Evolutionary conservation across 352 stramenopile genomes (phyloP), one percentile per base, ranked within the genome.

Genomic region (Globisporangium paddicum): DNA sequence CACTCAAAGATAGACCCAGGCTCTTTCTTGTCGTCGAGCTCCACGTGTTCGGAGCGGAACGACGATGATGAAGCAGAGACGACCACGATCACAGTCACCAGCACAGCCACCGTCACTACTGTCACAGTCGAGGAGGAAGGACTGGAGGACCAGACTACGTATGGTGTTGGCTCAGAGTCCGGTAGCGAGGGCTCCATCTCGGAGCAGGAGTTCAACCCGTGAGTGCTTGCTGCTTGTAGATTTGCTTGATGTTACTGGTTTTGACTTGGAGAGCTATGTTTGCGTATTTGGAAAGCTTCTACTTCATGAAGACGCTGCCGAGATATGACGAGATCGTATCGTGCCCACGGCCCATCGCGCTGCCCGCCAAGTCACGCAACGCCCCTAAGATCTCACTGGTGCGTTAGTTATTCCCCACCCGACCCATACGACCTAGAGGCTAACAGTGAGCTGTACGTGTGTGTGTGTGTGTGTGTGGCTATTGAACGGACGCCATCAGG

Each of bases 281-380:
- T 35, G 3, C 21, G 14, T 41, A n/a, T 59, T n/a, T n/a, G n/a
- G n/a, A n/a, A n/a, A 93, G 84, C 5, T 94, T 92, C 53, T 90
- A 79, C 48, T 94, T 94, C 58, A 94, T 94, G 69, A 94, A 94
- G 61, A 90, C 79, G 10, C 63, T 94, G 25, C 85, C 85, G 10
- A 85, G 79, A 61, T 94, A 94, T 58, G 80, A 89, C 41, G 81
- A 92, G 2, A 58, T 94, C 50, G 71, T 87, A 0, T 63, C 72
- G 8, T 71, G 71, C 25, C 73, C 75, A 25, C 77, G 82, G 2
- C 66, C 70, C 2, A 64, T 79, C 47, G 86, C 77, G 0, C 68
- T 94, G 2, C 85, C 85, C 8, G 69, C 77, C 19, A 79, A 68
- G 19, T 77, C 78, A 30, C 71, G 63, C 30, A 65, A 77, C 49